A percentile compares a stretch with the other conserved stretches of the same genome.
Conservation (phyloP, 2,329 filamentous ascomycete genomes). For the Chaetomiaceae sp. region DNA sequence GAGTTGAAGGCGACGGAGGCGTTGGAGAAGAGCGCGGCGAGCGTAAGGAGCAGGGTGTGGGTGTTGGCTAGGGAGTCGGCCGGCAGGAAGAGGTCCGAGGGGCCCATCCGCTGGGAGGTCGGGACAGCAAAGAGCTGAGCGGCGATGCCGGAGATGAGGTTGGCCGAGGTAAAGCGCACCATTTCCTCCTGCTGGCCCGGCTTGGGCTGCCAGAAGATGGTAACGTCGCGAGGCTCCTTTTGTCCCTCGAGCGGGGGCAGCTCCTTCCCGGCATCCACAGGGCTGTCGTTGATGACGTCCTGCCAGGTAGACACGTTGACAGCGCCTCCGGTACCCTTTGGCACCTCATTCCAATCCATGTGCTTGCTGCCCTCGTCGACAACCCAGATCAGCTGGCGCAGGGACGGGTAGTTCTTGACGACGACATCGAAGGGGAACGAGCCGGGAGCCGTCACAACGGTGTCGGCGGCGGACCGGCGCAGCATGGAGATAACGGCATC, state of each 20-base stretch:
- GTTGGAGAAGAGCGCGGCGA: slow-evolving; percentile 80
- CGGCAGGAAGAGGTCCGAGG: slow-evolving; percentile 77
- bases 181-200: slow-evolving; percentile 58
- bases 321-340: slow-evolving; percentile 67
- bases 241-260: slow-evolving; percentile 61
- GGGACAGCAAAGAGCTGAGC: slow-evolving; percentile 74
- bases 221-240: slow-evolving; percentile 49
- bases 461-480: slow-evolving; percentile 68
- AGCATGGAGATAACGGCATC: slow-evolving; percentile 68
- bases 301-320: slow-evolving; percentile 91
- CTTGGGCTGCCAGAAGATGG: slow-evolving; percentile 63
- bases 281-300: slow-evolving; percentile 72
- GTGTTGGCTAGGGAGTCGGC: slow-evolving; percentile 75
- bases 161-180: slow-evolving; percentile 75
- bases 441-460: slow-evolving; percentile 78
- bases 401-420: slow-evolving; percentile 60
- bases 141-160: slow-evolving; percentile 82
- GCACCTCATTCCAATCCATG: slow-evolving; percentile 91
- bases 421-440: slow-evolving; percentile 77
- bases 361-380: slow-evolving; percentile 86
- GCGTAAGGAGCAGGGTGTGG: slow-evolving; percentile 73
- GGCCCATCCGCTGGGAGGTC: slow-evolving; percentile 65
- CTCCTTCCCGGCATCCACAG: slow-evolving; percentile 53
- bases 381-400: slow-evolving; percentile 85
- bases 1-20: slow-evolving; percentile 84